Evolutionary conservation across 305 asterid species (phyloP).

Genomic region (Ajuga reptans): DNA sequence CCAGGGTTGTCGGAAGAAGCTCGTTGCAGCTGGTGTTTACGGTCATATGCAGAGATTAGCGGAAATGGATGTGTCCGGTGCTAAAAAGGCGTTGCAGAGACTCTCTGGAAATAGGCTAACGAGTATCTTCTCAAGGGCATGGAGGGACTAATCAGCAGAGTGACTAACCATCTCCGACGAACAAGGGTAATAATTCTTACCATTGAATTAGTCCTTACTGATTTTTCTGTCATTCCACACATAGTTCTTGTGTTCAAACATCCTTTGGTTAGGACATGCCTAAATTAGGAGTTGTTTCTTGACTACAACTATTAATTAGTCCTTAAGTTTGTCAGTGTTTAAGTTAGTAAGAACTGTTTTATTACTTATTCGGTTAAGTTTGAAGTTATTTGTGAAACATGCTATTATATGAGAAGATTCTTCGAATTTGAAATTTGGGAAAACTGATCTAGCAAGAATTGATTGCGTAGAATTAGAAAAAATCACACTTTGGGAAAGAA

Average conservation of each 20-base stretch:
- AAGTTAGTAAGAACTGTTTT: conserved; percentile 10
- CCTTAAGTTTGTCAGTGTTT: conserved; percentile 7
- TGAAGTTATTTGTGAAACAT: not conserved
- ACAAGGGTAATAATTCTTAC: conserved; percentile 31
- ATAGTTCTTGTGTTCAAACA: not conserved
- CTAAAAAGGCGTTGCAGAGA: conserved; percentile 80
- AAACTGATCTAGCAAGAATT: conserved; percentile 7
- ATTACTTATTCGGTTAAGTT: not conserved
- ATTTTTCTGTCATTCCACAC: conserved; percentile 5
- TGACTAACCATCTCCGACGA: conserved; percentile 24
- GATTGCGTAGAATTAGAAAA: not conserved
- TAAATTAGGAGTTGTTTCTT: not conserved
- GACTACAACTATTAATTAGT: conserved; percentile 8
- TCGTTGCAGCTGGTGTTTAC: conserved; percentile 58
- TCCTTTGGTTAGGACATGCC: not conserved
- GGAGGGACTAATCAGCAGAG: conserved; percentile 49
- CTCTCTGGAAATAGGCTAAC: conserved; percentile 78
- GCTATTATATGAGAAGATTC: conserved; percentile 4
- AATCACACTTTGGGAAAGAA: not conserved
- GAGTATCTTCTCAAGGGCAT: conserved; percentile 60
- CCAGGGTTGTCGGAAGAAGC: conserved; percentile 71
- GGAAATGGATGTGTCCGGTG: conserved; percentile 63
- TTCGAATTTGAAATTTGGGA: not conserved
- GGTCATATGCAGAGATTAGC: conserved; percentile 62
- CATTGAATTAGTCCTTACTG: not conserved